Percentiles rank a stretch among this genome's conserved stretches.
phyloP scores from a whole-genome alignment of 2,329 filamentous ascomycete genomes.

The Pseudocercospora fijiensis region DNA sequence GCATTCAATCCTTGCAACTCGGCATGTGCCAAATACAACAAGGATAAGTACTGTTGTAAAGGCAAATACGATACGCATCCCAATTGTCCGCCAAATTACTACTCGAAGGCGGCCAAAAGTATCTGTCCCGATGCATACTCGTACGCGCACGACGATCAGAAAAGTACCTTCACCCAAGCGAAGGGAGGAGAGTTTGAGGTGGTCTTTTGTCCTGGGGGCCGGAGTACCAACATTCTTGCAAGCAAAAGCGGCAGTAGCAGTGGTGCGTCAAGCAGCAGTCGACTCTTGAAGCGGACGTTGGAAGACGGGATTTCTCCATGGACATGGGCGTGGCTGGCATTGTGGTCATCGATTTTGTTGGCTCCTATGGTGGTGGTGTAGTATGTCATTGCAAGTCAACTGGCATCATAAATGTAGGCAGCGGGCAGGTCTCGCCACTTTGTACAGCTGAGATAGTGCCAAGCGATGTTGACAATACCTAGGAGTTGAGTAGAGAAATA shows the following conservation, averaged over 20 bases:
- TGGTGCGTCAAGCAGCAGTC: conserved; percentile 2
- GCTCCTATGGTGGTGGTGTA: conserved; percentile 1
- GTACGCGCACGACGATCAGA: conserved; percentile 62
- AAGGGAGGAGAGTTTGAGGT: conserved; percentile 74
- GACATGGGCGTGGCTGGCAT: conserved; percentile 3
- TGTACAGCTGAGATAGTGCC: conserved; percentile 1
- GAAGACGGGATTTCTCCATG: not conserved
- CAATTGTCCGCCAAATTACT: conserved; percentile 65
- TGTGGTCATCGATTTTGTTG: conserved; percentile 8
- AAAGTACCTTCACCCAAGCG: conserved; percentile 58
- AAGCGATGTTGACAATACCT: not conserved
- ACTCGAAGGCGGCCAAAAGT: conserved; percentile 67
- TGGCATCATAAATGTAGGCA: not conserved
- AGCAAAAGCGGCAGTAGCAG: conserved; percentile 8
- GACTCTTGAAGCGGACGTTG: not conserved
- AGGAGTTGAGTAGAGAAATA: not conserved
- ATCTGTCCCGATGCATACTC: conserved; percentile 85
- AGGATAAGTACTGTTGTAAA: conserved; percentile 71
- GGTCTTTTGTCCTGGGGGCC: conserved; percentile 68
- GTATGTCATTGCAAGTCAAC: not conserved
- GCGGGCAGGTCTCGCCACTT: not conserved
- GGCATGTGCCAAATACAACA: conserved; percentile 68
- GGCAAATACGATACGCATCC: conserved; percentile 64
- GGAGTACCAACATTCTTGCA: conserved; percentile 51
- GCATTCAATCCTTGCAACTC: conserved; percentile 76